Evolutionary conservation across 768 basidiomycete species (phyloP).

Genomic region (Macrolepiota albuminosa): DNA sequence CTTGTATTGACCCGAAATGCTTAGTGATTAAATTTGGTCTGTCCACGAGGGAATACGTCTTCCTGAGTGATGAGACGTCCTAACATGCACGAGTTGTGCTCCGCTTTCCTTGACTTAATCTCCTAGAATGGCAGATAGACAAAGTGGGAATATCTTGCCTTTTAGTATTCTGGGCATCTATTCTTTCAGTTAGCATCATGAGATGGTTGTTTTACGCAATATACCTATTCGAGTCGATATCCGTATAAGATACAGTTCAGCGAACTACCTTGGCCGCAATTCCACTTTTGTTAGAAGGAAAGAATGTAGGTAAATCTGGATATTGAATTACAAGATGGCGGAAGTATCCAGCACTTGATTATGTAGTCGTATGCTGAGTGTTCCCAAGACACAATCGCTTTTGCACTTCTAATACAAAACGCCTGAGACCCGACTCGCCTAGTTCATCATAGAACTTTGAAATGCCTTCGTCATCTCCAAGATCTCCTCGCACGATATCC

Average conservation of each 20-base stretch:
- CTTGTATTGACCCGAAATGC: background rate
- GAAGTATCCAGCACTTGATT: too few relatives aligned
- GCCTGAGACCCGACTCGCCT: background rate
- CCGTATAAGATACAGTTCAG: background rate
- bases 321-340: background rate
- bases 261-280: background rate
- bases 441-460: slow-evolving; percentile 27
- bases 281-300: background rate
- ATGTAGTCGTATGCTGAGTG: too few relatives aligned
- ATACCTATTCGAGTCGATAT: too few relatives aligned
- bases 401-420: background rate
- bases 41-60: slow-evolving; percentile 78
- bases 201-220: too few relatives aligned
- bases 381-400: background rate
- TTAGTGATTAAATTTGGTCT: slow-evolving; percentile 84
- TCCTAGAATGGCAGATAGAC: background rate
- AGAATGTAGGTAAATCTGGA: too few relatives aligned
- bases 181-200: too few relatives aligned
- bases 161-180: too few relatives aligned
- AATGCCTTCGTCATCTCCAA: slow-evolving; percentile 45
- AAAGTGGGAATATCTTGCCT: background rate
- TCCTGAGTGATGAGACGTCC: slow-evolving; percentile 73
- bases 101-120: background rate
- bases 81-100: slow-evolving; percentile 17
- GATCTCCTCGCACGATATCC: slow-evolving; percentile 37